phyloP scores from a whole-genome alignment of 2,329 filamentous ascomycete species.

The Colletotrichum musicola region DNA sequence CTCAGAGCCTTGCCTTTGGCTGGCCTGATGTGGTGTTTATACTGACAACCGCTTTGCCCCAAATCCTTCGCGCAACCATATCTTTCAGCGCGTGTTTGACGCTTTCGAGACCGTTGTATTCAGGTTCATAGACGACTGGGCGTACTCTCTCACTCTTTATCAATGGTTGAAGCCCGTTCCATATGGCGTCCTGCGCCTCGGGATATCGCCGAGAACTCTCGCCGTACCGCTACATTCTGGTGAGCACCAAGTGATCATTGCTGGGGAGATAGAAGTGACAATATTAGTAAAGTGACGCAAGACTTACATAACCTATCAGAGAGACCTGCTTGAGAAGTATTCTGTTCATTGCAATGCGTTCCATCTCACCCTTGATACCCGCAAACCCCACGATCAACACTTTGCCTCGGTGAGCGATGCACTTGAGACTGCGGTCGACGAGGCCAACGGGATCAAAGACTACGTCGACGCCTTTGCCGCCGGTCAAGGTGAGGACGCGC shows the following conservation, averaged over 20 bases:
- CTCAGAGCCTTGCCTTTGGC: slow-evolving; percentile 16
- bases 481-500: slow-evolving; percentile 60
- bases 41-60: slow-evolving; percentile 68
- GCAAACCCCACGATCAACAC: slow-evolving; percentile 71
- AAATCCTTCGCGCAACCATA: slow-evolving; percentile 61
- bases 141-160: slow-evolving; percentile 60
- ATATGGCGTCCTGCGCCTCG: slow-evolving; percentile 59
- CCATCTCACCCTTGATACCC: slow-evolving; percentile 64
- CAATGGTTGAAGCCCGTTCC: slow-evolving; percentile 63
- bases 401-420: slow-evolving; percentile 64
- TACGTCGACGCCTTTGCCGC: slow-evolving; percentile 65
- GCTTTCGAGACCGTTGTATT: slow-evolving; percentile 63
- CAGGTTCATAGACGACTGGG: slow-evolving; percentile 62
- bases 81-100: slow-evolving; percentile 64
- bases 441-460: slow-evolving; percentile 71
- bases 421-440: slow-evolving; percentile 66
- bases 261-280: not conserved
- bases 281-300: not conserved
- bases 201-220: slow-evolving; percentile 66
- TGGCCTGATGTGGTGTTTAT: slow-evolving; percentile 44
- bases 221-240: slow-evolving; percentile 63
- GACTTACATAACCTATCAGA: slow-evolving; percentile 65
- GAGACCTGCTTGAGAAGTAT: slow-evolving; percentile 65
- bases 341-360: slow-evolving; percentile 66
- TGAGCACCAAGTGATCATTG: not conserved